phyloP scores from a whole-genome alignment of 2,329 filamentous ascomycete genomes.

The Graphilbum fragrans region DNA sequence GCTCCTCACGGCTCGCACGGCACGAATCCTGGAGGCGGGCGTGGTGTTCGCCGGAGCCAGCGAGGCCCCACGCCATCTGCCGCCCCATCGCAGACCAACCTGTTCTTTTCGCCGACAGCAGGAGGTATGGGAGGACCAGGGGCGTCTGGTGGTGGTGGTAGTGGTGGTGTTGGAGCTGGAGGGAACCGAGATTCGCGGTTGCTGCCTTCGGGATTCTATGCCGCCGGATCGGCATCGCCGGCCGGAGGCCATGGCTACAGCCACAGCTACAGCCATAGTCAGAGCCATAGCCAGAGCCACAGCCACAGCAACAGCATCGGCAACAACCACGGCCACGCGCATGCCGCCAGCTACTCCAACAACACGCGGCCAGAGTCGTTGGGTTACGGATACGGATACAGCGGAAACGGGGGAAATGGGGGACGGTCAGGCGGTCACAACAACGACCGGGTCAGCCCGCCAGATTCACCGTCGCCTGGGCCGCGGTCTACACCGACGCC shows the following conservation, averaged over 20 bases:
- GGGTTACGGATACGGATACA: slow-evolving; percentile 35
- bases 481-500: slow-evolving; percentile 18
- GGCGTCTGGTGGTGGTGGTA: slow-evolving; percentile 36
- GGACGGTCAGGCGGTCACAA: not conserved
- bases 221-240: slow-evolving; percentile 46
- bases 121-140: too few species aligned
- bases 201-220: slow-evolving; percentile 85
- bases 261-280: slow-evolving; percentile 23
- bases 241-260: too few species aligned
- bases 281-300: not conserved
- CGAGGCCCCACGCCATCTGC: slow-evolving; percentile 40
- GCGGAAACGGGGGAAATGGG: too few species aligned
- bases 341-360: slow-evolving; percentile 49
- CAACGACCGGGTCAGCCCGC: slow-evolving; percentile 40
- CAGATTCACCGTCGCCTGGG: slow-evolving; percentile 50
- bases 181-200: slow-evolving; percentile 63
- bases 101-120: slow-evolving; percentile 98
- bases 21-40: too few species aligned
- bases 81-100: slow-evolving; percentile 52
- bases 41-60: slow-evolving; percentile 37
- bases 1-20: too few species aligned
- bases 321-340: slow-evolving; percentile 18
- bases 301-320: not conserved
- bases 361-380: slow-evolving; percentile 48
- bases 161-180: slow-evolving; percentile 37